Conservation (phyloP, 2,329 filamentous ascomycete species). For the Cercospora sp. region DNA sequence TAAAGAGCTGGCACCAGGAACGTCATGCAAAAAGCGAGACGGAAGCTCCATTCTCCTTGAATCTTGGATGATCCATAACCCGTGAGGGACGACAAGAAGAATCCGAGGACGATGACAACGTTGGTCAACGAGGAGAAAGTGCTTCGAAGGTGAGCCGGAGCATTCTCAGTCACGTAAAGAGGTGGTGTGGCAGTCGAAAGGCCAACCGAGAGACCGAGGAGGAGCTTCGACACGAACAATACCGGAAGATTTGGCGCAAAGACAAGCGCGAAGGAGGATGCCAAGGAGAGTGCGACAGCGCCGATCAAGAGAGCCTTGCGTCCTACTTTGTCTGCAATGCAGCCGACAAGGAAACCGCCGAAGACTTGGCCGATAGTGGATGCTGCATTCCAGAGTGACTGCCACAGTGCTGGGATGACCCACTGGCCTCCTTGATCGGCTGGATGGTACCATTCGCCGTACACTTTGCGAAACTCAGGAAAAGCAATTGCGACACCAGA, state of each 20-base stretch:
- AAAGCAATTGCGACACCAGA: slow-evolving; percentile 42
- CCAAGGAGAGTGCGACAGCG: slow-evolving; percentile 22
- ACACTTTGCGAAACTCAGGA: slow-evolving; percentile 39
- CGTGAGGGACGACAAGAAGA: slow-evolving; percentile 31
- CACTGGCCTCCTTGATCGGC: slow-evolving; percentile 28
- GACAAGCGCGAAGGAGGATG: slow-evolving; percentile 31
- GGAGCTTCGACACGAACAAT: slow-evolving; percentile 33
- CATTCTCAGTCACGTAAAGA: slow-evolving; percentile 34
- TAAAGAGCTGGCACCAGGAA: slow-evolving; percentile 31
- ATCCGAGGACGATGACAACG: slow-evolving; percentile 32
- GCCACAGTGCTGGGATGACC: slow-evolving; percentile 42
- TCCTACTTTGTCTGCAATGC: slow-evolving; percentile 31
- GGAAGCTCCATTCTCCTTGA: slow-evolving; percentile 29
- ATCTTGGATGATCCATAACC: slow-evolving; percentile 33
- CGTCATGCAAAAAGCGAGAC: slow-evolving; percentile 31
- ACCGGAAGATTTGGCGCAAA: slow-evolving; percentile 37
- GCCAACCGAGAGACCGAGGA: slow-evolving; percentile 30
- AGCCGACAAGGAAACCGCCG: slow-evolving; percentile 27
- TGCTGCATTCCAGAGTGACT: slow-evolving; percentile 43
- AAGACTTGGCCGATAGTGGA: slow-evolving; percentile 38
- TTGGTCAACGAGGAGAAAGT: slow-evolving; percentile 33
- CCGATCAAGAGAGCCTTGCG: slow-evolving; percentile 29
- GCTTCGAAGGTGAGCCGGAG: slow-evolving; percentile 28
- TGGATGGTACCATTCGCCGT: slow-evolving; percentile 38
- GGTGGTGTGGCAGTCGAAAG: slow-evolving; percentile 31